Conservation (phyloP, 2,329 filamentous ascomycete species). For the Stachybotrys elegans region DNA sequence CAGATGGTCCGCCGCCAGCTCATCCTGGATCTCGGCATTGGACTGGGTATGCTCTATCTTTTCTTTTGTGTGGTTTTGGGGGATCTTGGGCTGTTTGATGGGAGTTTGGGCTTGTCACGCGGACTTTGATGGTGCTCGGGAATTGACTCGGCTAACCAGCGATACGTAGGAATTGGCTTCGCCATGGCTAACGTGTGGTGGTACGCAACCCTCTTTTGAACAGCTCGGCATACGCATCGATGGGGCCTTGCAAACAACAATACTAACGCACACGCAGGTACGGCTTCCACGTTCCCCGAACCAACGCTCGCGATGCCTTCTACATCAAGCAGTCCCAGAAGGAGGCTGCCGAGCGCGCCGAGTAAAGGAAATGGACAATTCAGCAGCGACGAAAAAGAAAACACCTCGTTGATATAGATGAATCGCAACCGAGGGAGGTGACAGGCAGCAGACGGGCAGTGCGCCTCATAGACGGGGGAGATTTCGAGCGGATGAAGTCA, state of each 20-base stretch:
- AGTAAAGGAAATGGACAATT: constrained; percentile 12
- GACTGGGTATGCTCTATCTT: constrained; percentile 43
- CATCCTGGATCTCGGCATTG: constrained; percentile 51
- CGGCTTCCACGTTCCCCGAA: constrained; percentile 58
- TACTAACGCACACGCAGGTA: constrained; percentile 38
- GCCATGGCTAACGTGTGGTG: constrained; percentile 52
- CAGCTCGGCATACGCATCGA: constrained; percentile 2
- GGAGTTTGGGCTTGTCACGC: neutral
- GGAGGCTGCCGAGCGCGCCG: constrained; percentile 37
- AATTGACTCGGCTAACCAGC: constrained; percentile 25
- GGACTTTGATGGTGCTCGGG: neutral
- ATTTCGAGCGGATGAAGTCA: too few relatives aligned
- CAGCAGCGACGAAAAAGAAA: neutral
- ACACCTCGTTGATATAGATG: too few relatives aligned
- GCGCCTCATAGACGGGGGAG: constrained; percentile 5
- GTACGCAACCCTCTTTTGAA: constrained; percentile 32
- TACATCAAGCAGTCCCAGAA: constrained; percentile 55
- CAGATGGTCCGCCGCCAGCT: constrained; percentile 58
- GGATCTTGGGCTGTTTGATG: neutral
- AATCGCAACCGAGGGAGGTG: too few relatives aligned
- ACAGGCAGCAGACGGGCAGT: too few relatives aligned
- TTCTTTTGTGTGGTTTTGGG: neutral
- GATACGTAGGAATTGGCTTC: constrained; percentile 43
- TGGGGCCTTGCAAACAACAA: neutral
- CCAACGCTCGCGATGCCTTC: constrained; percentile 51